Conservation (phyloP, 441 rosid genomes). For the Flueggea neowawraea region DNA sequence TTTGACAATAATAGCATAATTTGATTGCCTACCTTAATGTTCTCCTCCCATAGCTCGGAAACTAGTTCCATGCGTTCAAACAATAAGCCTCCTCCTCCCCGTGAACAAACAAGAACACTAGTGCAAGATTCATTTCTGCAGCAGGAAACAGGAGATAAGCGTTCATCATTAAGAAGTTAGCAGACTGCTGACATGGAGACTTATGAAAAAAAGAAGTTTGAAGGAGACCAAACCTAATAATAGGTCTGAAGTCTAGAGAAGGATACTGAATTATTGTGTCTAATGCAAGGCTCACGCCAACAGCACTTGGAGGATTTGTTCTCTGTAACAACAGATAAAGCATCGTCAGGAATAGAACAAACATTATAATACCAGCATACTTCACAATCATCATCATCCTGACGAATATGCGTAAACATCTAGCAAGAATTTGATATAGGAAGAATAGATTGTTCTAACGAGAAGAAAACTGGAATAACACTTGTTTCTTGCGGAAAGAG, state of each 20-base stretch:
- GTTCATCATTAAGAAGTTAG: neutral
- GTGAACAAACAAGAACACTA: constrained; percentile 87
- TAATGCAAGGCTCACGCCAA: constrained; percentile 87
- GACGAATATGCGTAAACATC: neutral
- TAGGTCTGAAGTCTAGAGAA: constrained; percentile 59
- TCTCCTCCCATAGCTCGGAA: constrained; percentile 84
- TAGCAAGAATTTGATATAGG: constrained; percentile 1
- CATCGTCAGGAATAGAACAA: constrained; percentile 1
- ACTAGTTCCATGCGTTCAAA: constrained; percentile 90
- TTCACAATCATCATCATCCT: neutral
- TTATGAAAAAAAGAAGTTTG: neutral
- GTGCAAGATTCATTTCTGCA: constrained; percentile 65
- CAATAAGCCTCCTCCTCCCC: constrained; percentile 97
- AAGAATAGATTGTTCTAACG: neutral
- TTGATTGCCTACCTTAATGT: constrained; percentile 61
- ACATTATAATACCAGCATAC: constrained; percentile 3
- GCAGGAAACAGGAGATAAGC: constrained; percentile 14
- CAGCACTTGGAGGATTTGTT: constrained; percentile 85
- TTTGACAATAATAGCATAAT: neutral
- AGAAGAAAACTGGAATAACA: neutral
- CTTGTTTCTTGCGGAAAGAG: neutral
- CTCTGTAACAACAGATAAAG: constrained; percentile 38
- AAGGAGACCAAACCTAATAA: constrained; percentile 37
- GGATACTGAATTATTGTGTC: constrained; percentile 80
- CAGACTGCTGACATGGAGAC: neutral